Evolutionary conservation across 2,329 filamentous ascomycete genomes (phyloP), one percentile per base, ranked within the genome.

Genomic region (Podosphaera leucotricha): DNA sequence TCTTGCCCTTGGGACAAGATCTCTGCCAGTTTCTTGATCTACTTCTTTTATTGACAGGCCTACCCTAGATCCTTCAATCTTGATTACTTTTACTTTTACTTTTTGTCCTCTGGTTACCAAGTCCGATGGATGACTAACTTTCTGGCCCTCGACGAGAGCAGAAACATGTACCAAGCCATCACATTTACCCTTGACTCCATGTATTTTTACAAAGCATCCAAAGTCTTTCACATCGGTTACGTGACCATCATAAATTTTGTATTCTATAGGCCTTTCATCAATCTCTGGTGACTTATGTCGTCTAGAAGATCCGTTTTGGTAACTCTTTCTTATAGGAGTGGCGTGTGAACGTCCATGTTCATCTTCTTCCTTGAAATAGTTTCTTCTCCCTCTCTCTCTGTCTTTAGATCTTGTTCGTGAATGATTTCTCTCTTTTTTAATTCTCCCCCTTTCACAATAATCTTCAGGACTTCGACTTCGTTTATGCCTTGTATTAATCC

Each of bases 41-140:
- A 94, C 86, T 48, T 94, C 87, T 57, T 93, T 93, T 86, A 98
- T 94, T 0, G 86, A 93, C 5, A 98, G 64, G 0, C 85, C 86
- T 54, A 95, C 77, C 22, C 82, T 72, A 44, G 67, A 74, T 3
- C 80, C 78, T 55, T 95, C 81, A 44, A 93, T 77, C 56, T 81
- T 93, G 54, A 80, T 67, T 20, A 98, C 79, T 60, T 98, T 98
- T 53, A 95, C 83, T 59, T 90, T 92, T 44, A 98, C 84, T 1
- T 73, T 64, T 57, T 95, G 86, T 5, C 80, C 82, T 47, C 73
- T 71, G 2, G 78, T 71, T 3, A 98, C 68, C 1, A 98, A 64
- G 57, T 98, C 90, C 0, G 83, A 85, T 0, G 90, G 90, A 57
- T 95, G 83, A 50, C 87, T 90, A 37, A 98, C 81, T 40, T 90